Evolutionary conservation across 2,329 filamentous ascomycete species (phyloP), one percentile per base, ranked within the genome.

Genomic region (Tolypocladium album): DNA sequence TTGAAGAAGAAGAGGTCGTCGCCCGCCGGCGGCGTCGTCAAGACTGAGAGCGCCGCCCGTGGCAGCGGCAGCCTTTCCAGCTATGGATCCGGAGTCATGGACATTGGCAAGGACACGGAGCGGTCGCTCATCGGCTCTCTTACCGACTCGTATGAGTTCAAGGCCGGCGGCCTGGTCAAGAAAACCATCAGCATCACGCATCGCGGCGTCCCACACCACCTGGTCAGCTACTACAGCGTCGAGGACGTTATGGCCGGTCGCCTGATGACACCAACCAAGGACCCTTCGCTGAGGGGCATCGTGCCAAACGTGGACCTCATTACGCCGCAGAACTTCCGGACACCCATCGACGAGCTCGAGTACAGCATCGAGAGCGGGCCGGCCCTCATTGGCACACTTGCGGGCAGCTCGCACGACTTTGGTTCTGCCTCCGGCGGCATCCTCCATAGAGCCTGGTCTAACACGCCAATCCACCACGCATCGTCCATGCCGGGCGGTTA

Each of bases 71-170:
- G 58, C 55, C 24, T 60, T 17, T 39, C 62, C 24, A 56, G 60
- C 8, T 65, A 63, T 27, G 56, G 63, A 5, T 42, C 60, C 7
- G 55, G 60, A 27, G 55, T 27, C 24, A 34, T 58, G 55, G 61
- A 59, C 20, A 47, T 58, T 2, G 39, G 61, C 52, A 70, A 67
- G 45, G 78, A 74, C 1, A 58, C 67, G 0, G 72, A 76, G 52
- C 69, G 78, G 59, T 68, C 73, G 1, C 68, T 92, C 58, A 86
- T 94, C 53, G 92, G 92, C 7, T 95, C 91, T 0, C 79, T 96
- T 15, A 84, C 93, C n/a, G 92, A 96, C 73, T 92, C 88, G 0
- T 96, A 96, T 67, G 85, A 86, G 39, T 96, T 96, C 80, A 94
- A 94, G 68, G 79, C 85, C 17, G 83, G 85, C 1, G 92, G 92